Evolutionary conservation across 371 early-diverging fungal genomes (phyloP), one percentile per base, ranked within the genome.

Genomic region (Saksenaea vasiformis): DNA sequence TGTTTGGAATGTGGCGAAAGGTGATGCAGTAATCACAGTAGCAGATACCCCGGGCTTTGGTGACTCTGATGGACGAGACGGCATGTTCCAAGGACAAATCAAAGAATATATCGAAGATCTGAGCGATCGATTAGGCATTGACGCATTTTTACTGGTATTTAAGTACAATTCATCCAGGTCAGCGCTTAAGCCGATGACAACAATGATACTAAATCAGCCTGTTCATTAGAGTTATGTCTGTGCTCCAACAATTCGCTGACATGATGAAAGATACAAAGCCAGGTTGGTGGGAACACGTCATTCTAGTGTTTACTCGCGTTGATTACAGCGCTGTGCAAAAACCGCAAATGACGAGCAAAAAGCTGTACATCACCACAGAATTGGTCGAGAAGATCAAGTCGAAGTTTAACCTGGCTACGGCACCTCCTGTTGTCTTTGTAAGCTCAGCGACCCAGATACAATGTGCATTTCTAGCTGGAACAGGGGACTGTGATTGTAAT

Each of bases 31-130:
- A 13, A 77, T 82, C 19, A 84, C 85, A 8, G 67, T 78, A 9
- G 82, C 84, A 26, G 84, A 84, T 62, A 84, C 84, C 0, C 84
- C 82, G 31, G 84, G 84, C 5, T 74, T 84, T 27, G 84, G 79
- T 4, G 84, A 84, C 56, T 72, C 77, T 10, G 79, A 73, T 43
- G 74, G 79, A 41, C 76, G 80, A 27, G 82, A 82, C 56, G 65
- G 67, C n/a, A 60, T 71, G 56, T 82, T 78, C 61, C 65, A 73
- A 61, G 65, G 60, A 34, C 71, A 68, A 15, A 67, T 84, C 53
- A 72, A 77, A 62, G 77, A 77, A 10, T 84, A 80, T 47, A 79
- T 84, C 62, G 31, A 38, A 14, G 77, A 79, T 54, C 53, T 84
- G 11, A 77, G 82, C 10, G 64, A 55, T 13, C 69, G 85, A 1